These are phyloP conservation scores for Plasmodium chabaudi DNA, from an alignment of 169 alveolate genomes.

Conservation along the genomic window DNA sequence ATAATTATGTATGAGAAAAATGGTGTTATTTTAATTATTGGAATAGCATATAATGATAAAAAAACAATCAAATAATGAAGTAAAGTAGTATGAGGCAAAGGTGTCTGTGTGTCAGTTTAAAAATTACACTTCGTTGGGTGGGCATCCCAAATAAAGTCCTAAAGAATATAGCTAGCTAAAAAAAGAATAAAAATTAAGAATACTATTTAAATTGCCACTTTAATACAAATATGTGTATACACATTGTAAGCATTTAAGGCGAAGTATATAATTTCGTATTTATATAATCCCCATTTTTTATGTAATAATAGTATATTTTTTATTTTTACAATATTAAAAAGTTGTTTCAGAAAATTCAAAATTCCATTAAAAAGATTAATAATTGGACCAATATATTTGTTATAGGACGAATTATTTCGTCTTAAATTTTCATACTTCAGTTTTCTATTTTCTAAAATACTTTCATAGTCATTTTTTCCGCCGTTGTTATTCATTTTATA, in stretches of 20 bases:
- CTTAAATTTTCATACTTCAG: conserved; percentile 48
- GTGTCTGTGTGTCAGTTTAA: not conserved
- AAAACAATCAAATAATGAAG: no score
- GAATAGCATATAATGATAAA: no score
- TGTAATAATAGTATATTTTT: not conserved
- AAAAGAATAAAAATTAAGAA: conserved; percentile 36
- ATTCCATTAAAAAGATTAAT: conserved; percentile 31
- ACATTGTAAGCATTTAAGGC: not conserved
- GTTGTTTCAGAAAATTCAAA: conserved; percentile 33
- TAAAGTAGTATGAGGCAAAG: no score
- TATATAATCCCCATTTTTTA: not conserved
- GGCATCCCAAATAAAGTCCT: conserved; percentile 63
- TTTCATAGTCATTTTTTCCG: conserved; percentile 31
- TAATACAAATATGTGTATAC: not conserved
- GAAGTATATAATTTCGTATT: not conserved
- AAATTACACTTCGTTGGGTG: conserved; percentile 23
- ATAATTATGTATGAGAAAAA: not conserved
- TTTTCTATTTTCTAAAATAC: conserved; percentile 56
- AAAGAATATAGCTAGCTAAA: conserved; percentile 57
- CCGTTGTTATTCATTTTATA: conserved; percentile 38
- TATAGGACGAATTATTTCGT: conserved; percentile 20
- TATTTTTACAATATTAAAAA: conserved; percentile 46
- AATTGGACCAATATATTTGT: conserved; percentile 34
- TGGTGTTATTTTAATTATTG: no score
- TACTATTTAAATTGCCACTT: not conserved